Percentiles rank a stretch among this genome's conserved stretches.
phyloP scores from a whole-genome alignment of 2,329 filamentous ascomycete genomes.

The Lasiodiplodia gonubiensis region DNA sequence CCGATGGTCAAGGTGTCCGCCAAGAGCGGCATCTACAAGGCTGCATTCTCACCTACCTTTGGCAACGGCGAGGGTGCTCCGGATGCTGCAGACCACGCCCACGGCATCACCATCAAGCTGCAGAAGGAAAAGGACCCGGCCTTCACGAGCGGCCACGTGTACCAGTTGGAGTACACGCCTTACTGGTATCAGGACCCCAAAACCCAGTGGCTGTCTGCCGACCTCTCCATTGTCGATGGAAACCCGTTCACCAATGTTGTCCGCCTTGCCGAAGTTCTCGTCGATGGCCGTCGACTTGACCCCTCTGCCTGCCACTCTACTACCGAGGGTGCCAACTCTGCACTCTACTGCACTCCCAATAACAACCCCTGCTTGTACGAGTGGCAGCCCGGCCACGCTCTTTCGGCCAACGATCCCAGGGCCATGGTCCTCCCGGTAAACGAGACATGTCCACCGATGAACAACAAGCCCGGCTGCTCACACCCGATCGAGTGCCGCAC shows the following conservation, averaged over 20 bases:
- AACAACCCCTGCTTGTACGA: background rate
- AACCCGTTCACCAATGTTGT: background rate
- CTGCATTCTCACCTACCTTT: background rate
- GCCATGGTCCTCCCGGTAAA: background rate
- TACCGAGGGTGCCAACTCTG: background rate
- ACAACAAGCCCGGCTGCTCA: background rate
- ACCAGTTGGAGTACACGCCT: background rate
- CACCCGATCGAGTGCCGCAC: conserved; percentile 6
- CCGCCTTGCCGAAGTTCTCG: background rate
- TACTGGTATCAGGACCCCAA: background rate
- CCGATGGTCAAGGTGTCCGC: background rate
- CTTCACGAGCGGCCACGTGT: conserved; percentile 2
- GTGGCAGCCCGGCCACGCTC: background rate
- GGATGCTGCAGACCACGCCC: background rate
- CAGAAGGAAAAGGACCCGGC: background rate
- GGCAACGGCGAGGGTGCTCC: background rate
- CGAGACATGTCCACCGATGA: background rate
- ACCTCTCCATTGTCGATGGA: conserved; percentile 6
- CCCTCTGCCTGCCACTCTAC: background rate
- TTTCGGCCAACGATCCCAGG: too few species aligned
- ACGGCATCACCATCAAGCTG: background rate
- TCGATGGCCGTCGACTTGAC: background rate
- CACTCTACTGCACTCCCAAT: background rate
- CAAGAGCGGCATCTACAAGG: background rate
- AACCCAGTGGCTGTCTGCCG: background rate